A percentile compares a stretch with the other conserved stretches of the same genome.
phyloP scores from a whole-genome alignment of 2,329 filamentous ascomycete species.

The Aspergillus sp. region DNA sequence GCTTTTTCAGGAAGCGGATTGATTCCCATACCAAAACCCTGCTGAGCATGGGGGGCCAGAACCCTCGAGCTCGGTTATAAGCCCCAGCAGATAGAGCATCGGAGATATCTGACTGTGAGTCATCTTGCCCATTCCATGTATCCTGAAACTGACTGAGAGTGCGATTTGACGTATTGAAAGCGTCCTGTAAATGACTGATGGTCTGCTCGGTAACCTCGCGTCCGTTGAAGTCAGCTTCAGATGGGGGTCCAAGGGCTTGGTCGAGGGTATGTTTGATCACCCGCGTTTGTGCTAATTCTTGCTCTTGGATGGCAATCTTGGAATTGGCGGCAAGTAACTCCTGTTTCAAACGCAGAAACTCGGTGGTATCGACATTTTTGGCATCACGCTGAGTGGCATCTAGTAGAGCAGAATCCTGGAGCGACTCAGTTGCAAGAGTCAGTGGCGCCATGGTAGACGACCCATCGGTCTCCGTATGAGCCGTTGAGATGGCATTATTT shows the following conservation, averaged over 20 bases:
- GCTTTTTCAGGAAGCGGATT: conserved; percentile 21
- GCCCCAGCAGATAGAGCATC: conserved; percentile 37
- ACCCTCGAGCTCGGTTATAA: conserved; percentile 35
- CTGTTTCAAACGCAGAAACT: conserved; percentile 52
- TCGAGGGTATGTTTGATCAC: conserved; percentile 59
- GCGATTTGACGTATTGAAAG: conserved; percentile 48
- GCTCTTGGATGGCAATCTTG: conserved; percentile 56
- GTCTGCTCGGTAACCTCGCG: conserved; percentile 49
- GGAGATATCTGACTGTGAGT: conserved; percentile 41
- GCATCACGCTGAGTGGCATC: conserved; percentile 10
- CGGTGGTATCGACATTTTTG: conserved; percentile 34
- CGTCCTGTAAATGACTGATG: conserved; percentile 46
- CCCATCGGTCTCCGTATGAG: conserved; percentile 16
- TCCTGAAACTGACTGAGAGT: conserved; percentile 37
- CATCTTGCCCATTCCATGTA: conserved; percentile 40
- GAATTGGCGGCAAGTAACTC: conserved; percentile 55
- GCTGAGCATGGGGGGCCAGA: conserved; percentile 25
- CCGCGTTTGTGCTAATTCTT: conserved; percentile 57
- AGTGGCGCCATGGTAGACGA: conserved; percentile 12
- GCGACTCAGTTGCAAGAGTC: conserved; percentile 10
- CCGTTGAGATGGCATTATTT: conserved; percentile 9
- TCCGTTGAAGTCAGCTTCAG: conserved; percentile 47
- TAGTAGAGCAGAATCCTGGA: conserved; percentile 2
- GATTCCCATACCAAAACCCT: conserved; percentile 21
- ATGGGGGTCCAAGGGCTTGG: conserved; percentile 51